These are phyloP conservation scores for Ceratocystis variospora DNA, from an alignment of 2,329 filamentous ascomycete genomes.

Conservation along the genomic window DNA sequence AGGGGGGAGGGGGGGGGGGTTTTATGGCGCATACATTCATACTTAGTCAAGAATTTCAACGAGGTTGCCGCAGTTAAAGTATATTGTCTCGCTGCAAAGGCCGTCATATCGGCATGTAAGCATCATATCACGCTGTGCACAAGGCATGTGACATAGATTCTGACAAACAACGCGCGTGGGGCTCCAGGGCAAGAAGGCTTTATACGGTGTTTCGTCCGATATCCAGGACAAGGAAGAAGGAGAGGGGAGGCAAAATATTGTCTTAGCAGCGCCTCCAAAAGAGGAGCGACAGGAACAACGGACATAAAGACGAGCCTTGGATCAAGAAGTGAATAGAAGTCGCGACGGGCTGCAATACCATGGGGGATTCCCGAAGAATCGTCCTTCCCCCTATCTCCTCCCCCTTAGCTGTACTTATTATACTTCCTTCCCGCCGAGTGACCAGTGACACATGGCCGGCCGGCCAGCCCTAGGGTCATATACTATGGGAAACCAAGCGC, in stretches of 20 bases:
- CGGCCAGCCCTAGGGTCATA: not conserved
- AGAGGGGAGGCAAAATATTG: not conserved
- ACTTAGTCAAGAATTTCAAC: not conserved
- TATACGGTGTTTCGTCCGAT: slow-evolving; percentile 1
- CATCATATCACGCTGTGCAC: not conserved
- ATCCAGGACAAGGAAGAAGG: not conserved
- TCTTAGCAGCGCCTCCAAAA: not conserved
- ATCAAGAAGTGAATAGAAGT: not conserved
- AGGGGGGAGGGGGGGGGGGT: not conserved
- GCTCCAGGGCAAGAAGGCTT: not conserved
- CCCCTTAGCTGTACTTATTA: too few species aligned
- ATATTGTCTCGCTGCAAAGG: not conserved
- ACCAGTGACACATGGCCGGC: not conserved
- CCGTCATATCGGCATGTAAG: not conserved
- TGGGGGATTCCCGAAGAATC: not conserved
- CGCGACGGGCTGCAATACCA: not conserved
- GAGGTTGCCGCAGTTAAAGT: not conserved
- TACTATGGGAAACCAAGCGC: not conserved
- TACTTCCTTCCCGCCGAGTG: not conserved
- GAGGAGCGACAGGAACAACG: not conserved
- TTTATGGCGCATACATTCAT: not conserved
- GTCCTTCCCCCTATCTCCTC: not conserved
- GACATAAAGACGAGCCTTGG: too few species aligned
- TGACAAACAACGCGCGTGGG: not conserved
- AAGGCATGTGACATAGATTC: not conserved